Base-by-base conservation (phyloP, 345 rosid genomes). In the Eutrema japonicum region DNA sequence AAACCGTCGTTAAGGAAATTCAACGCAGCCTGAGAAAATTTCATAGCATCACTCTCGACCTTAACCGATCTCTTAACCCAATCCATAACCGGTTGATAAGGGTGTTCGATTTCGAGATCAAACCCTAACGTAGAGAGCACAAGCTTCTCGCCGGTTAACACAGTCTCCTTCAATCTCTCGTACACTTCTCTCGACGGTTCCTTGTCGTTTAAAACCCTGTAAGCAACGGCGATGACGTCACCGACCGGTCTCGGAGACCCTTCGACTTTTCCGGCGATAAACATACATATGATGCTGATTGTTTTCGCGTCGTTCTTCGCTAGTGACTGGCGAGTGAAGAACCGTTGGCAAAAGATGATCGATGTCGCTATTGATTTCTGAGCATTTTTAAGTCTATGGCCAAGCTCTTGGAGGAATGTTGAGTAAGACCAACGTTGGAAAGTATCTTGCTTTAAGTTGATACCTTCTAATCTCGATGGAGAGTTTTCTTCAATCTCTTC, bases 371-470 rank as follows among this genome's bases (percentile, higher is more conserved):
- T 48, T 2, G 66, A 3, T 7, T 3, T 70, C 30, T 70, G 74
- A 47, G 66, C 49, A 10, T 37, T 37, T 0, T 48, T 36, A 4
- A 70, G 49, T 47, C 57, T 36, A 6, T 58, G 40, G 5, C 74
- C 74, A 36, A 70, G 57, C 8, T 70, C 49, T 37, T 70, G 74
- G 0, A 70, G 58, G 74, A 70, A 70, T 26, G 74, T 36, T 13
- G 74, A 2, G 74, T 70, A 70, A 70, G 30, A 70, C 74, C 74
- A 70, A 58, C 74, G 66, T 36, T 58, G 74, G 30, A 58, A 58
- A 5, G 32, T 70, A 13, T 70, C 74, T 26, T 70, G 16, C 66
- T 47, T 47, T 9, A 27, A 7, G 74, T 26, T 33, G 26, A 69
- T 69, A 42, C 64, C 64, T 27, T 69, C 73, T 18, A 45, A 2